phyloP scores from a whole-genome alignment of 345 rosid species.

The Boechera stricta region DNA sequence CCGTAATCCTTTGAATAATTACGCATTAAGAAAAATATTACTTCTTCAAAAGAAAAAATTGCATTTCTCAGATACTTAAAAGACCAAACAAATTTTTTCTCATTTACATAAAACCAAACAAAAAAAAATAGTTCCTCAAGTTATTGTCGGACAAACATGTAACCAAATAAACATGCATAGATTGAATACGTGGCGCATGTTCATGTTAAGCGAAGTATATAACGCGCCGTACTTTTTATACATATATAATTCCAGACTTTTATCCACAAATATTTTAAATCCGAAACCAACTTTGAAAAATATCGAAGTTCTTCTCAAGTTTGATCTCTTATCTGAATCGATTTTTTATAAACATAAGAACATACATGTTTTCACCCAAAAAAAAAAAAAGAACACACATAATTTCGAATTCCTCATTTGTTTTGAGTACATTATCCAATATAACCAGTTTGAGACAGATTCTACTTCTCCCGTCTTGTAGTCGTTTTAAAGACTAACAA shows the following conservation, averaged over 20 bases:
- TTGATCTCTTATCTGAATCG: too few relatives aligned
- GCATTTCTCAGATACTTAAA: too few relatives aligned
- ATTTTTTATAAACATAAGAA: too few relatives aligned
- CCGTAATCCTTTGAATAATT: neutral
- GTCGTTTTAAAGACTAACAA: too few relatives aligned
- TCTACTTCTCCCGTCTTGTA: too few relatives aligned
- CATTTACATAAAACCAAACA: neutral
- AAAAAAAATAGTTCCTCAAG: neutral
- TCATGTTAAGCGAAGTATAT: constrained; percentile 34
- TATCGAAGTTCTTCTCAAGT: too few relatives aligned
- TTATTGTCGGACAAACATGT: neutral
- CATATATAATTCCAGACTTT: neutral
- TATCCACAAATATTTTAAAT: neutral
- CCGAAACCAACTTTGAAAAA: neutral
- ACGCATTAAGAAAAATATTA: neutral
- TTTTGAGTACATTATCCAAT: too few relatives aligned
- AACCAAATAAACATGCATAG: neutral
- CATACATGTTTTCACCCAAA: too few relatives aligned
- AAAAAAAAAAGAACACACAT: too few relatives aligned
- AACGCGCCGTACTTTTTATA: neutral
- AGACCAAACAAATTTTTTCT: too few relatives aligned
- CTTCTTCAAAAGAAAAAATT: neutral
- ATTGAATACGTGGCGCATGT: constrained; percentile 37
- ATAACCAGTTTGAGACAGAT: too few relatives aligned
- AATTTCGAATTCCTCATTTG: too few relatives aligned